phyloP scores from a whole-genome alignment of 2,329 filamentous ascomycete genomes.

The Metarhizium sp. region DNA sequence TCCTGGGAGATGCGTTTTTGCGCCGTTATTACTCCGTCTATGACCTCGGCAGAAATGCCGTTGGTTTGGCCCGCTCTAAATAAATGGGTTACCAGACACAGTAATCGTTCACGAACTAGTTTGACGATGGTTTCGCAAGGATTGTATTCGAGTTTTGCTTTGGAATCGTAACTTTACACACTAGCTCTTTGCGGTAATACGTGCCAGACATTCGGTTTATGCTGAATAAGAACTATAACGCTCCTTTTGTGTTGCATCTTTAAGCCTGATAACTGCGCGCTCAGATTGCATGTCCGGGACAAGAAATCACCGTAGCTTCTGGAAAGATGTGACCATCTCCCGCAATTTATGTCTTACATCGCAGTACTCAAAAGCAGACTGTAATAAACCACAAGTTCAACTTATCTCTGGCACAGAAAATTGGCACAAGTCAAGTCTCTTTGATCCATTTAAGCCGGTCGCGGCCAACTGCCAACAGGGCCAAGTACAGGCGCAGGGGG shows the following conservation, averaged over 20 bases:
- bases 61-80: constrained; percentile 83
- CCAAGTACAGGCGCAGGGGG: too few species aligned
- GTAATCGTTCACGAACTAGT: background rate
- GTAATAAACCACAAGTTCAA: too few species aligned
- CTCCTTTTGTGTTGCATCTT: background rate
- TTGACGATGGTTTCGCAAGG: background rate
- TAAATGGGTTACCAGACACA: constrained; percentile 13
- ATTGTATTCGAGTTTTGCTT: background rate
- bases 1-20: constrained; percentile 81
- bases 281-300: background rate
- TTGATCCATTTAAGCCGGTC: too few species aligned
- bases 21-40: constrained; percentile 94
- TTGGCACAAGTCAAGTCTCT: too few species aligned
- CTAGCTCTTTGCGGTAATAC: background rate
- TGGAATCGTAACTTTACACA: background rate
- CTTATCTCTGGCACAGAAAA: too few species aligned
- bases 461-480: too few species aligned
- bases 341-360: too few species aligned
- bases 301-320: background rate
- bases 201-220: background rate
- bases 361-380: too few species aligned
- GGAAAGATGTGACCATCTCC: background rate
- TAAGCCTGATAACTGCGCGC: background rate
- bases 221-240: background rate
- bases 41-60: constrained; percentile 79